Conservation (phyloP, 257 asterid species). For the Ajuga chamaepitys region DNA sequence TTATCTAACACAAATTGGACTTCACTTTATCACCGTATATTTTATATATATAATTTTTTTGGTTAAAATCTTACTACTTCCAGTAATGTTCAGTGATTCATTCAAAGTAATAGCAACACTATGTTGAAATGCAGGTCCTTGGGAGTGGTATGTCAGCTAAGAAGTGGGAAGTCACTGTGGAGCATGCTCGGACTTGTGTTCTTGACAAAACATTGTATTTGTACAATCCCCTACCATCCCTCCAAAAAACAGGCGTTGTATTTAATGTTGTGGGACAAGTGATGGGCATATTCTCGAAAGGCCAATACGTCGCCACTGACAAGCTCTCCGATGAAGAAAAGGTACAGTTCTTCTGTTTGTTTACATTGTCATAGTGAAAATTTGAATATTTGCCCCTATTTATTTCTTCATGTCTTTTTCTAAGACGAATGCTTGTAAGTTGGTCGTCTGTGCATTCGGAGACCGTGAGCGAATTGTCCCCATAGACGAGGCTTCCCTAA, state of each 20-base stretch:
- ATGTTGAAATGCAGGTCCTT: constrained; percentile 35
- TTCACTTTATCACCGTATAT: no score
- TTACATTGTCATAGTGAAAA: background rate
- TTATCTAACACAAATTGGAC: background rate
- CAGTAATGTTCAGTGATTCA: background rate
- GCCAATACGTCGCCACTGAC: constrained; percentile 44
- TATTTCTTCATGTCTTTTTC: constrained; percentile 2
- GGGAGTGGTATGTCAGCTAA: constrained; percentile 74
- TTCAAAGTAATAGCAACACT: background rate
- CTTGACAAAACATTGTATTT: constrained; percentile 50
- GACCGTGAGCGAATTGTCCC: constrained; percentile 44
- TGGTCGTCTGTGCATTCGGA: constrained; percentile 50
- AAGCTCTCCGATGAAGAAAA: constrained; percentile 60
- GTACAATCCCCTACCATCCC: constrained; percentile 25
- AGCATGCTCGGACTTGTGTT: constrained; percentile 81
- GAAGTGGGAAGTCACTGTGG: constrained; percentile 81
- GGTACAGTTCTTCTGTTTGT: constrained; percentile 25
- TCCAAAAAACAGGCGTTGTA: constrained; percentile 43
- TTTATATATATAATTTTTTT: no score
- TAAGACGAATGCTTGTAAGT: constrained; percentile 50
- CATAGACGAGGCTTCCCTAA: constrained; percentile 42
- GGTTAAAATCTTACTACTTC: no score
- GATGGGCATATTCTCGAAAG: constrained; percentile 45
- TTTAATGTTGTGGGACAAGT: constrained; percentile 70
- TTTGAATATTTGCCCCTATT: no score